These are phyloP conservation scores for Fraxinus angustifolia DNA, from an alignment of 305 asterid genomes.

Conservation along the genomic window DNA sequence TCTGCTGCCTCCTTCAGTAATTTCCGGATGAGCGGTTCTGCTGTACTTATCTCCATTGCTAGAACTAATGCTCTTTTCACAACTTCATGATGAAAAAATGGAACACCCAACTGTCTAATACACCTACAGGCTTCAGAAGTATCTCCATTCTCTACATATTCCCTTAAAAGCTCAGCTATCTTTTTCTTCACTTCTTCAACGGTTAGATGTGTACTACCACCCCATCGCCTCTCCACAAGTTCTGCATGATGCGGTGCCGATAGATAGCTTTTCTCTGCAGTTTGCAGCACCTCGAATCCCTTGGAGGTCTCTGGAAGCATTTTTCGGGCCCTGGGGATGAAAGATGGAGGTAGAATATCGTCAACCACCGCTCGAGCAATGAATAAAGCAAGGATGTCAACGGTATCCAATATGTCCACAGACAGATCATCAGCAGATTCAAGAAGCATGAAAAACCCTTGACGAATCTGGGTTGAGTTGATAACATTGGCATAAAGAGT, in stretches of 20 bases:
- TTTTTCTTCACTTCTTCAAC: slow-evolving; percentile 82
- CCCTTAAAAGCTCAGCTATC: slow-evolving; percentile 69
- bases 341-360: slow-evolving; percentile 89
- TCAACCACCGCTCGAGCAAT: slow-evolving; percentile 93
- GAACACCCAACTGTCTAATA: slow-evolving; percentile 68
- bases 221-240: slow-evolving; percentile 83
- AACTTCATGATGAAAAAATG: slow-evolving; percentile 86
- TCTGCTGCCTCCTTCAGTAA: slow-evolving; percentile 70
- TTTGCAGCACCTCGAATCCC: slow-evolving; percentile 63
- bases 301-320: slow-evolving; percentile 61
- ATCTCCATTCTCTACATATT: slow-evolving; percentile 74
- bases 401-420: slow-evolving; percentile 82
- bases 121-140: slow-evolving; percentile 75
- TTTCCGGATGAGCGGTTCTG: slow-evolving; percentile 51
- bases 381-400: slow-evolving; percentile 76
- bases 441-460: slow-evolving; percentile 72
- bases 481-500: slow-evolving; percentile 79
- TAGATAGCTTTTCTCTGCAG: slow-evolving; percentile 81
- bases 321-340: slow-evolving; percentile 59
- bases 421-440: slow-evolving; percentile 91
- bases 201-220: slow-evolving; percentile 76
- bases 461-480: slow-evolving; percentile 66
- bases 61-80: slow-evolving; percentile 73
- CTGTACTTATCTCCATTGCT: slow-evolving; percentile 65
- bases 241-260: slow-evolving; percentile 88